These are phyloP conservation scores for Lasiosphaeria ovina DNA, from an alignment of 495 filamentous ascomycete species.

Conservation along the genomic window DNA sequence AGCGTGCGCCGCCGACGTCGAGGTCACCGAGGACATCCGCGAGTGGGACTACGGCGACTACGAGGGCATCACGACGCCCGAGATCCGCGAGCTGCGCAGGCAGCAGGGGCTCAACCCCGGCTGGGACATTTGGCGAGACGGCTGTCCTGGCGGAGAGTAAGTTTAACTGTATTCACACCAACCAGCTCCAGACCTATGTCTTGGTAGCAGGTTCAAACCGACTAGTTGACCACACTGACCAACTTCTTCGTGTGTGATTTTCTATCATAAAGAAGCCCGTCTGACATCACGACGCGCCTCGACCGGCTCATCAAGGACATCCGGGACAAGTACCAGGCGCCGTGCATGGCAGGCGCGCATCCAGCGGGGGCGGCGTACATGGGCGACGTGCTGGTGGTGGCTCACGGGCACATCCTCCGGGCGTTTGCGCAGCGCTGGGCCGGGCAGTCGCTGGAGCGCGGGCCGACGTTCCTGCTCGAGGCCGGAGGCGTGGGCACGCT, in stretches of 20 bases:
- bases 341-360: slow-evolving; percentile 45
- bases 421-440: slow-evolving; percentile 92
- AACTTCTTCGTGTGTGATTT: background rate
- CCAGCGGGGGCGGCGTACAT: slow-evolving; percentile 36
- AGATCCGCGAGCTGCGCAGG: slow-evolving; percentile 64
- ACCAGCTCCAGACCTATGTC: background rate
- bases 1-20: slow-evolving; percentile 50
- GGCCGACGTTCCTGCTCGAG: slow-evolving; percentile 67
- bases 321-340: slow-evolving; percentile 53
- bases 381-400: slow-evolving; percentile 61
- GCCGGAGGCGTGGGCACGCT: slow-evolving; percentile 84
- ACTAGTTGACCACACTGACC: background rate
- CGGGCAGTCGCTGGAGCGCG: slow-evolving; percentile 62
- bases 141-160: slow-evolving; percentile 67
- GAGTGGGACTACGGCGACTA: slow-evolving; percentile 98
- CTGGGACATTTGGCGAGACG: slow-evolving; percentile 87
- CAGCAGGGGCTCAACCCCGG: slow-evolving; percentile 53
- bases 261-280: slow-evolving; percentile 44
- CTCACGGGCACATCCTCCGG: slow-evolving; percentile 84
- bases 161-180: slow-evolving; percentile 20
- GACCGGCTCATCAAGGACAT: slow-evolving; percentile 78
- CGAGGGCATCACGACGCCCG: slow-evolving; percentile 76
- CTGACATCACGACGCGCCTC: slow-evolving; percentile 64
- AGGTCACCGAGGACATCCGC: slow-evolving; percentile 72
- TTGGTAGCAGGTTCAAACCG: background rate